Conservation (phyloP, 768 basidiomycete genomes). For the Suillus subaureus region DNA sequence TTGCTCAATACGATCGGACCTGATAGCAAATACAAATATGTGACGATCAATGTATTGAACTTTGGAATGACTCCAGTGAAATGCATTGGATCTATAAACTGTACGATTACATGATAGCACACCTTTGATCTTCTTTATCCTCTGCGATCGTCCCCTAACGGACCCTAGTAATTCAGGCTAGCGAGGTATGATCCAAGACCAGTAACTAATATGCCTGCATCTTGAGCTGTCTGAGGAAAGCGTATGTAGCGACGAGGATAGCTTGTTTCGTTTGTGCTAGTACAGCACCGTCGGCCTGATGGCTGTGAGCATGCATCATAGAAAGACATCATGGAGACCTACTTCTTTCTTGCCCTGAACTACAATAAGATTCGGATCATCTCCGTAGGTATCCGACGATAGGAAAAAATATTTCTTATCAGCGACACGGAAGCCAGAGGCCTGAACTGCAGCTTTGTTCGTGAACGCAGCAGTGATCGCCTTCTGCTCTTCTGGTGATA, state of each 20-base stretch:
- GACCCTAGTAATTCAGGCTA: constrained; percentile 49
- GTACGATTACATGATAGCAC: constrained; percentile 9
- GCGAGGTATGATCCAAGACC: constrained; percentile 80
- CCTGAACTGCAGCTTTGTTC: constrained; percentile 43
- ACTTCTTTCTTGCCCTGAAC: constrained; percentile 82
- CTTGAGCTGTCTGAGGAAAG: constrained; percentile 62
- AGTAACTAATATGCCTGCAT: constrained; percentile 68
- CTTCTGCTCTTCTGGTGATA: constrained; percentile 22
- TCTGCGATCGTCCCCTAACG: constrained; percentile 3
- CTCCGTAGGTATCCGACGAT: constrained; percentile 30
- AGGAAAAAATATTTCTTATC: constrained; percentile 79
- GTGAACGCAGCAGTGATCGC: constrained; percentile 42
- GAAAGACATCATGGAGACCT: constrained; percentile 30
- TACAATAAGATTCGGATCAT: constrained; percentile 37
- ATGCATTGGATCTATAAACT: background rate
- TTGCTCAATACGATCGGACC: background rate
- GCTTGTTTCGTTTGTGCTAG: constrained; percentile 84
- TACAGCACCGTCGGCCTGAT: constrained; percentile 70
- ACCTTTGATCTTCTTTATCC: constrained; percentile 8
- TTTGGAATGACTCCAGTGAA: background rate
- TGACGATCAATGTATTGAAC: background rate
- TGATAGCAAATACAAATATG: background rate
- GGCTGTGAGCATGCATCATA: background rate
- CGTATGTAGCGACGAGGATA: constrained; percentile 81
- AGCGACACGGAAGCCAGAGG: constrained; percentile 62